These are phyloP conservation scores for Trichoderma koningii DNA, from an alignment of 2,329 filamentous ascomycete species.

Conservation along the genomic window DNA sequence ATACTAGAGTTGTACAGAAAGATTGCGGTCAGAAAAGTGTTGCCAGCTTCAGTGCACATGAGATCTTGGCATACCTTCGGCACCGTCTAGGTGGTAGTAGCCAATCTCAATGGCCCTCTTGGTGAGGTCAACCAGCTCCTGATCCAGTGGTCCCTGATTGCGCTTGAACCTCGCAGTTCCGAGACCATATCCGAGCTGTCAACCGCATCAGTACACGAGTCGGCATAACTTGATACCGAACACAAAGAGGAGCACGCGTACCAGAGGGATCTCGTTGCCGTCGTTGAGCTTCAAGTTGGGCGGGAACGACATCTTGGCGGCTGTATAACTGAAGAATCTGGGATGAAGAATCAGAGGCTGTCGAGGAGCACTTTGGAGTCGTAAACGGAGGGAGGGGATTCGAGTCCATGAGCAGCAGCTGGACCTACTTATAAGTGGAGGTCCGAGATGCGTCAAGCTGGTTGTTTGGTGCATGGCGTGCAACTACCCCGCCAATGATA, in stretches of 20 bases:
- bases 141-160: constrained; percentile 54
- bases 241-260: constrained; percentile 36
- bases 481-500: constrained; percentile 24
- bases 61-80: constrained; percentile 56
- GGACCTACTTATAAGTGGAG: constrained; percentile 25
- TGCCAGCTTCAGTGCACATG: background rate
- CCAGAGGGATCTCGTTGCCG: constrained; percentile 71
- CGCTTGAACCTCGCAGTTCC: constrained; percentile 66
- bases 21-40: background rate
- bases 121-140: constrained; percentile 51
- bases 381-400: background rate
- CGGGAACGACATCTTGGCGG: constrained; percentile 21
- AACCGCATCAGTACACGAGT: background rate
- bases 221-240: background rate
- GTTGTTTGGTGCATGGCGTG: constrained; percentile 22
- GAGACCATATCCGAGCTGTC: constrained; percentile 68
- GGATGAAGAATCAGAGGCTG: background rate
- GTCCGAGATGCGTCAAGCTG: constrained; percentile 5
- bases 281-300: constrained; percentile 67
- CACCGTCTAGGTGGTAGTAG: constrained; percentile 73
- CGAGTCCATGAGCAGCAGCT: background rate
- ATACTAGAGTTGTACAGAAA: constrained; percentile 45
- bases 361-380: background rate
- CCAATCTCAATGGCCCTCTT: constrained; percentile 68
- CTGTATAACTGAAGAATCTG: background rate